phyloP scores from a whole-genome alignment of 352 stramenopile species.

The Globisporangium uncinulatum region DNA sequence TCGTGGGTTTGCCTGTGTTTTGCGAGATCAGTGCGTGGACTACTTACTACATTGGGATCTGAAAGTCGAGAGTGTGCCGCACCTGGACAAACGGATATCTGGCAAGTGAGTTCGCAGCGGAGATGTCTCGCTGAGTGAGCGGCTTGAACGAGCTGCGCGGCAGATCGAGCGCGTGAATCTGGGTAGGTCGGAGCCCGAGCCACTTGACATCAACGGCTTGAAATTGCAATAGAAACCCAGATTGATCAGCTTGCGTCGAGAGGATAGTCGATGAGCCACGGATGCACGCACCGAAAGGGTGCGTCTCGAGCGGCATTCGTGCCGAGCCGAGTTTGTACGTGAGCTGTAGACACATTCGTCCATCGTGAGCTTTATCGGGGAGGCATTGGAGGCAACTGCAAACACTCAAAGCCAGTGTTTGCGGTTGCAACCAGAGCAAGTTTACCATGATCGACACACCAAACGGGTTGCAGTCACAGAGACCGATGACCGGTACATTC shows the following conservation, averaged over 20 bases:
- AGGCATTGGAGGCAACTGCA: no score
- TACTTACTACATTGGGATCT: neutral
- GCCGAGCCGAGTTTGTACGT: constrained; percentile 88
- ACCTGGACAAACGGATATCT: constrained; percentile 64
- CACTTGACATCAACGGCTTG: constrained; percentile 84
- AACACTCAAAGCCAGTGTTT: no score
- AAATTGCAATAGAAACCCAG: neutral
- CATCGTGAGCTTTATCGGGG: neutral
- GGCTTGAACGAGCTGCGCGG: constrained; percentile 49
- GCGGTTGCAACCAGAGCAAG: neutral
- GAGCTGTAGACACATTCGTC: constrained; percentile 28
- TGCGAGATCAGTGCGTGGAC: neutral
- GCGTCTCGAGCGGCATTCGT: constrained; percentile 74
- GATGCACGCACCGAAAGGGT: constrained; percentile 37
- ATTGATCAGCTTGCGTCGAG: no score
- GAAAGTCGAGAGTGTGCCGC: neutral
- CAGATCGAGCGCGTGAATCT: constrained; percentile 45
- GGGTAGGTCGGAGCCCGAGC: constrained; percentile 88
- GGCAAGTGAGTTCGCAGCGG: constrained; percentile 33
- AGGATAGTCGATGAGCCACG: neutral
- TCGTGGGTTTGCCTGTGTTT: constrained; percentile 32
- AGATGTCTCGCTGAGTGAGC: constrained; percentile 49
- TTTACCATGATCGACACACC: constrained; percentile 89
- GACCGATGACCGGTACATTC: constrained; percentile 83
- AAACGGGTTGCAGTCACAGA: constrained; percentile 95